Percentiles rank a stretch among this genome's conserved stretches.
Evolutionary conservation across 345 rosid genomes (phyloP).

Genomic region (Cardiospermum halicacabum): DNA sequence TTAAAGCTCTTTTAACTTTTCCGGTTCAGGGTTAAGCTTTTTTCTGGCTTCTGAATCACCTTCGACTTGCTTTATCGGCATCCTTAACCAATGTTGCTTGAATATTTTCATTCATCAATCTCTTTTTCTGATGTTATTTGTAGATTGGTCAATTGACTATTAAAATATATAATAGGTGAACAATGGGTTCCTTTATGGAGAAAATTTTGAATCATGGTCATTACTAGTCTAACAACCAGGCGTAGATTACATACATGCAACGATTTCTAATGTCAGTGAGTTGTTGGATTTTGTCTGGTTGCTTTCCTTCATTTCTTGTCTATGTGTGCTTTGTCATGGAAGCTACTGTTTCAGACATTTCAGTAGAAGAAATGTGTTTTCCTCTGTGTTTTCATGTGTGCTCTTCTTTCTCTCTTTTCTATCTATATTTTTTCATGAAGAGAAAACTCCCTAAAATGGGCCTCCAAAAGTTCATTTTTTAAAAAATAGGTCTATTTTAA

Average conservation of each 20-base stretch:
- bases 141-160: not conserved
- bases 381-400: too few relatives aligned
- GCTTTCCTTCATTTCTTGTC: not conserved
- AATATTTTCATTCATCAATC: not conserved
- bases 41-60: constrained; percentile 3
- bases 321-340: not conserved
- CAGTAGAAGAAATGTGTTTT: too few relatives aligned
- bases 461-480: too few relatives aligned
- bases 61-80: not conserved
- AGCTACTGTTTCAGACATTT: not conserved
- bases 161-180: not conserved
- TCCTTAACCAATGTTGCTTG: not conserved
- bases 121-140: not conserved
- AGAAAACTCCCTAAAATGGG: too few relatives aligned
- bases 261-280: not conserved
- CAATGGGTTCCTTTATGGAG: not conserved
- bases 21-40: not conserved
- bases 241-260: not conserved
- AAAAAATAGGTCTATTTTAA: too few relatives aligned
- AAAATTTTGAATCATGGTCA: not conserved
- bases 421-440: too few relatives aligned
- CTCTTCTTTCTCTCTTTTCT: too few relatives aligned
- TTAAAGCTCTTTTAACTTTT: constrained; percentile 3
- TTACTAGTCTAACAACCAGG: not conserved
- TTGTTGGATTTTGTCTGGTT: not conserved